Evolutionary conservation across 2,329 filamentous ascomycete species (phyloP).

Genomic region (Penicillium sp.): DNA sequence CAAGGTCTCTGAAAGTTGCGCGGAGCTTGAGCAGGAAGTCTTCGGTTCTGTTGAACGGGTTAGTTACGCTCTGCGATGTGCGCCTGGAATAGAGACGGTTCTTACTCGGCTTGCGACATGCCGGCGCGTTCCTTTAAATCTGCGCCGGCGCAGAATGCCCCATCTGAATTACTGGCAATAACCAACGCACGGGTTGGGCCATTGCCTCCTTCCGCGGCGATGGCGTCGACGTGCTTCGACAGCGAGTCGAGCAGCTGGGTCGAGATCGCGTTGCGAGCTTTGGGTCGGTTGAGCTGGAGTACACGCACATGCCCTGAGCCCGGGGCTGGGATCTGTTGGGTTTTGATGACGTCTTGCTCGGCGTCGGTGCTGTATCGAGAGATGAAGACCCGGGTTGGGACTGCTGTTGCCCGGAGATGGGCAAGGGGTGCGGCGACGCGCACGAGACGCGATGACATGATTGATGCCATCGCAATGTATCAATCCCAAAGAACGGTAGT

Average conservation of each 20-base stretch:
- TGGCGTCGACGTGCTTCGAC: constrained; percentile 68
- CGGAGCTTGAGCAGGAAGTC: constrained; percentile 78
- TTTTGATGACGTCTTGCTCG: constrained; percentile 56
- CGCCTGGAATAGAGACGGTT: constrained; percentile 10
- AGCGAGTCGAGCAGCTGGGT: constrained; percentile 72
- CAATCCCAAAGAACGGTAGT: constrained; percentile 8
- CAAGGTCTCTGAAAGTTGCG: constrained; percentile 71
- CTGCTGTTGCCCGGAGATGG: constrained; percentile 17
- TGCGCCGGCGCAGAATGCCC: constrained; percentile 89
- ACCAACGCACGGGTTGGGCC: constrained; percentile 77
- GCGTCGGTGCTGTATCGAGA: constrained; percentile 37
- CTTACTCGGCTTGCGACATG: constrained; percentile 78
- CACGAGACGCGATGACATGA: constrained; percentile 36
- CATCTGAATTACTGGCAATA: constrained; percentile 80
- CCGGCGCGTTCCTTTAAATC: constrained; percentile 85
- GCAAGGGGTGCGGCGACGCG: constrained; percentile 27
- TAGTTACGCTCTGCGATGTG: neutral
- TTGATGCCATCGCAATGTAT: constrained; percentile 16
- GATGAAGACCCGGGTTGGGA: constrained; percentile 31
- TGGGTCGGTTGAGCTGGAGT: constrained; percentile 81
- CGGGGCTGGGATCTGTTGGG: constrained; percentile 74
- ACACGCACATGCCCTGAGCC: constrained; percentile 82
- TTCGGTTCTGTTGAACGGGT: constrained; percentile 62
- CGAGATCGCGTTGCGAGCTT: constrained; percentile 89
- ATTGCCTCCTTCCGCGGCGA: constrained; percentile 61